A percentile compares a stretch with the other conserved stretches of the same genome.
Evolutionary conservation across 2,329 filamentous ascomycete genomes (phyloP).

Genomic region (Trichoderma sp.): DNA sequence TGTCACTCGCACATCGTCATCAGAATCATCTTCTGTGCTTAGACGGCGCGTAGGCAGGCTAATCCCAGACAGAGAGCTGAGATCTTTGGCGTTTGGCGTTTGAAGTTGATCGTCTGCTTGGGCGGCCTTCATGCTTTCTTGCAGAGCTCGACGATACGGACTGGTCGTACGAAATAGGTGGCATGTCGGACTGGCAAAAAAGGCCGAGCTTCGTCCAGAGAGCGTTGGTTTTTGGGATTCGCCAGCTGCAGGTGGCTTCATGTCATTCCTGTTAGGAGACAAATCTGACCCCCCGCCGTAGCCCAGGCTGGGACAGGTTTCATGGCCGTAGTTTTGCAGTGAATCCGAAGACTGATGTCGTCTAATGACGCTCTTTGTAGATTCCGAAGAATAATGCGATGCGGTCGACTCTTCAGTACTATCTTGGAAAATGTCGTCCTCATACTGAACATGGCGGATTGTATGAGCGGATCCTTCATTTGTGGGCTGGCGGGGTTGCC

Average conservation of each 20-base stretch:
- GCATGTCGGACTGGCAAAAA: conserved; percentile 51
- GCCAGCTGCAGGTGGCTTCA: conserved; percentile 18
- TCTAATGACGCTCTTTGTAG: neutral
- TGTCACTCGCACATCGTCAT: conserved; percentile 35
- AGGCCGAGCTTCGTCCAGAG: conserved; percentile 46
- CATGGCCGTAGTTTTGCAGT: neutral
- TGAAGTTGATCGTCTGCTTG: conserved; percentile 28
- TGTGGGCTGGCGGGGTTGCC: neutral
- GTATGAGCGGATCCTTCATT: conserved; percentile 27
- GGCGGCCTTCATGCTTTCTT: conserved; percentile 44
- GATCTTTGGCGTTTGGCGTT: conserved; percentile 37
- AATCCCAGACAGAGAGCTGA: conserved; percentile 41
- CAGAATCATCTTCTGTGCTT: conserved; percentile 40
- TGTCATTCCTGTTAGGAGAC: conserved; percentile 15
- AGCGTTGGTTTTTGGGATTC: conserved; percentile 30
- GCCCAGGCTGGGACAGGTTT: conserved; percentile 19
- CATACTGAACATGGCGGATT: conserved; percentile 35
- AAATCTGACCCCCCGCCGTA: conserved; percentile 20
- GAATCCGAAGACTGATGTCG: neutral
- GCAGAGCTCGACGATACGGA: conserved; percentile 54
- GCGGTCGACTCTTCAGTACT: neutral
- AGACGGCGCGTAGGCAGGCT: conserved; percentile 41
- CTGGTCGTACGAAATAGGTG: conserved; percentile 55
- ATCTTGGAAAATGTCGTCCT: conserved; percentile 36
- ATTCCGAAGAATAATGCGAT: neutral